Percentiles rank a stretch among this genome's conserved stretches.
Evolutionary conservation across 305 asterid genomes (phyloP).

Genomic region (Fraxinus albicans): DNA sequence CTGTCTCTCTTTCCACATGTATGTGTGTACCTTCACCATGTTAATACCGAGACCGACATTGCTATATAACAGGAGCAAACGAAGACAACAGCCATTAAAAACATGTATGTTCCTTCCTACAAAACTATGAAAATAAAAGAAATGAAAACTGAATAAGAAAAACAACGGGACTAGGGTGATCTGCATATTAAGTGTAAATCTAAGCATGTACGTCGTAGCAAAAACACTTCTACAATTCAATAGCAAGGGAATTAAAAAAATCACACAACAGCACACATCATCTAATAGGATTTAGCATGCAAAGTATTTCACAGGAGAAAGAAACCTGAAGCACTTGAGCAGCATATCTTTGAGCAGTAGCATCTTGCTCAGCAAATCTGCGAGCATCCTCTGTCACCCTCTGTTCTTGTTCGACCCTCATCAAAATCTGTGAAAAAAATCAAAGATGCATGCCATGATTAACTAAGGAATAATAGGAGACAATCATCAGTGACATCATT

Average conservation of each 20-base stretch:
- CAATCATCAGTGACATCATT: neutral
- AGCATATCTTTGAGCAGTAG: conserved; percentile 88
- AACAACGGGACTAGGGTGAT: neutral
- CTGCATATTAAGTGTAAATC: neutral
- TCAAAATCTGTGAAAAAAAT: conserved; percentile 56
- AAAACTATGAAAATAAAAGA: neutral
- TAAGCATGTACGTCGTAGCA: neutral
- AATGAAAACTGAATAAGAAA: neutral
- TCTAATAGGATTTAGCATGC: neutral
- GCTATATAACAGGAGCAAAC: neutral
- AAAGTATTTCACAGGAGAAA: neutral
- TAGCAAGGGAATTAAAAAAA: neutral
- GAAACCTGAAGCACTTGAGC: conserved; percentile 89
- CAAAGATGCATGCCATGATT: conserved; percentile 5
- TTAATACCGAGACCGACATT: neutral
- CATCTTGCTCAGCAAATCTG: conserved; percentile 92
- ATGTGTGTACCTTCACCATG: neutral
- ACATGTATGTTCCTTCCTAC: neutral
- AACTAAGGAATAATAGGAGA: conserved; percentile 1
- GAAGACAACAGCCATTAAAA: neutral
- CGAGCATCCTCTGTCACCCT: conserved; percentile 97
- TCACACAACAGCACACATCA: neutral
- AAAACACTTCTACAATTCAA: neutral
- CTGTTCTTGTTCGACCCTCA: conserved; percentile 97
- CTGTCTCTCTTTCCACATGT: neutral